Evolutionary conservation across 345 rosid genomes (phyloP).

Genomic region (Turritis glabra): DNA sequence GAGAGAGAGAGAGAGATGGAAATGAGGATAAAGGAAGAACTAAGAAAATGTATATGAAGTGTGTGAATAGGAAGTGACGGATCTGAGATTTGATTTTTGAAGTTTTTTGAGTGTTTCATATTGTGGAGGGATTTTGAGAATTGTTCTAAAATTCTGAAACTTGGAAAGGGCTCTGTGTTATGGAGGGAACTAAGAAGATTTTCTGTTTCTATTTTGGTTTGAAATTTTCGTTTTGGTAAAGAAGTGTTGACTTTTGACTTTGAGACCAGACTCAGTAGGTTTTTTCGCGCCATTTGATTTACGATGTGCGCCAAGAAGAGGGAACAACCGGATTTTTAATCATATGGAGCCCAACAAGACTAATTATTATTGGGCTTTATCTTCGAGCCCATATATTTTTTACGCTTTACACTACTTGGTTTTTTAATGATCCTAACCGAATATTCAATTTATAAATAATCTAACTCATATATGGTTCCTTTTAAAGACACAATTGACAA

Average conservation of each 20-base stretch:
- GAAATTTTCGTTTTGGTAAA: background rate
- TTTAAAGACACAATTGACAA: too few relatives aligned
- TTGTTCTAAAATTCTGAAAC: slow-evolving; percentile 16
- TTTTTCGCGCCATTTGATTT: slow-evolving; percentile 36
- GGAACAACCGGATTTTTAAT: background rate
- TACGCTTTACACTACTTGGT: too few relatives aligned
- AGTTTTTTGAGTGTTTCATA: slow-evolving; percentile 22
- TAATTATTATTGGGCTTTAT: background rate
- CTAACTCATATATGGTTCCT: too few relatives aligned
- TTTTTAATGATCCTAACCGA: too few relatives aligned
- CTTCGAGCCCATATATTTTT: background rate
- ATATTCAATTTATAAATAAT: too few relatives aligned
- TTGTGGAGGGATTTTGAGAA: slow-evolving; percentile 36
- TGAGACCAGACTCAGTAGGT: background rate
- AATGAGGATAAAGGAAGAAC: slow-evolving; percentile 14
- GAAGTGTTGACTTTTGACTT: slow-evolving; percentile 18
- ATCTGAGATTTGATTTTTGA: slow-evolving; percentile 30
- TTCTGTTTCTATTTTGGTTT: slow-evolving; percentile 20
- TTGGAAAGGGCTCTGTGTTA: slow-evolving; percentile 1
- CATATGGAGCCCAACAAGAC: background rate
- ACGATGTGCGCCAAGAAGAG: slow-evolving; percentile 29
- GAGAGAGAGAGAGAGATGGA: slow-evolving; percentile 8
- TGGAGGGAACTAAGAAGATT: slow-evolving; percentile 40
- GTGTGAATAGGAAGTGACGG: slow-evolving; percentile 11
- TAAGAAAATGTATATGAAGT: slow-evolving; percentile 31